Evolutionary conservation across 345 rosid species (phyloP).

Genomic region (Kernera saxatilis): DNA sequence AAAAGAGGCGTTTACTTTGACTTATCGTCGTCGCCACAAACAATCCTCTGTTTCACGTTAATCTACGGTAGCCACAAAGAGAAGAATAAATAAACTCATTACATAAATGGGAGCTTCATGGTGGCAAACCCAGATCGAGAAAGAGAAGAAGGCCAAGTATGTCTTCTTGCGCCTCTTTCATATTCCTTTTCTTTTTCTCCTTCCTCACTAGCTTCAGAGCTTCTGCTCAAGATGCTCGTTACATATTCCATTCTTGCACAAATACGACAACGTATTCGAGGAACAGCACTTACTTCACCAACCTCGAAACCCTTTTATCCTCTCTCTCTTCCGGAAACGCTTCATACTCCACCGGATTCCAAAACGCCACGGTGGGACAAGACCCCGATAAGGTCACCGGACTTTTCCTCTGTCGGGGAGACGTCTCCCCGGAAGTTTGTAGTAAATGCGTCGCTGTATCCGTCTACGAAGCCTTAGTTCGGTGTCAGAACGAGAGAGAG

Average conservation of each 20-base stretch:
- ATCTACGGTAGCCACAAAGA: not conserved
- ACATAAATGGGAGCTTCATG: not conserved
- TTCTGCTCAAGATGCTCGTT: constrained; percentile 23
- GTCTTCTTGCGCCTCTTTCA: not conserved
- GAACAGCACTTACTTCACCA: constrained; percentile 33
- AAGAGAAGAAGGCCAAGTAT: not conserved
- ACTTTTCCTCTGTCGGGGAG: constrained; percentile 26
- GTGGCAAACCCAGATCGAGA: not conserved
- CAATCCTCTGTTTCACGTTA: not conserved
- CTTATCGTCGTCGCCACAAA: not conserved
- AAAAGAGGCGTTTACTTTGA: too few relatives aligned
- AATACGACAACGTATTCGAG: constrained; percentile 18
- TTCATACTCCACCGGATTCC: constrained; percentile 31
- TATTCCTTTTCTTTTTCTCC: constrained; percentile 4
- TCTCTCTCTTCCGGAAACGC: constrained; percentile 21
- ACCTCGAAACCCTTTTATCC: constrained; percentile 36
- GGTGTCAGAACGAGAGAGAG: constrained; percentile 16
- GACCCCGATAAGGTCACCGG: constrained; percentile 26
- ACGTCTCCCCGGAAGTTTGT: not conserved
- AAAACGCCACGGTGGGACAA: constrained; percentile 32
- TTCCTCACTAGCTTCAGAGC: constrained; percentile 12
- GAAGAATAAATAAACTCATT: not conserved
- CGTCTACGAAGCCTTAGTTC: not conserved
- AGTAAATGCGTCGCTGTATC: not conserved
- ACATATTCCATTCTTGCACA: not conserved